phyloP scores from a whole-genome alignment of 805 yeast species.

The Saturnispora halmiae region DNA sequence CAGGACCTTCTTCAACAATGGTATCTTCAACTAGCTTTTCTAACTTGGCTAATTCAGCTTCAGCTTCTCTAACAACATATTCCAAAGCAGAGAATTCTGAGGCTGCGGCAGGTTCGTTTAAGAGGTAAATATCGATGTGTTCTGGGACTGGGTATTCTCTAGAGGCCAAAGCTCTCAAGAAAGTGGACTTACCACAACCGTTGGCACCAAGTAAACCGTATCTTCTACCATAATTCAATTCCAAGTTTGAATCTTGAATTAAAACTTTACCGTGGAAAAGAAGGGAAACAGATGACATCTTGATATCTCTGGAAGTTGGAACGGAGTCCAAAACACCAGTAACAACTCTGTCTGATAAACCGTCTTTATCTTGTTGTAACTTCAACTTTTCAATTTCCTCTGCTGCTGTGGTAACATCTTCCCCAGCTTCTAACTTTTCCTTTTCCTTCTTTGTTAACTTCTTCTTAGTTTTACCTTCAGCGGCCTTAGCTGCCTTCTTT shows the following conservation, averaged over 20 bases:
- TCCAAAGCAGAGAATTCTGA: slow-evolving; percentile 87
- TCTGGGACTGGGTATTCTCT: slow-evolving; percentile 95
- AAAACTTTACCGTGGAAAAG: slow-evolving; percentile 96
- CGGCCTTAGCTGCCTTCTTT: slow-evolving; percentile 87
- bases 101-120: slow-evolving; percentile 97
- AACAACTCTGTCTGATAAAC: slow-evolving; percentile 92
- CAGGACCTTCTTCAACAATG: slow-evolving; percentile 90
- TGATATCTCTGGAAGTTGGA: slow-evolving; percentile 86
- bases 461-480: slow-evolving; percentile 61
- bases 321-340: slow-evolving; percentile 93
- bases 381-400: slow-evolving; percentile 78
- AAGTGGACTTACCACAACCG: slow-evolving; percentile 98
- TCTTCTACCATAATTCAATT: slow-evolving; percentile 94
- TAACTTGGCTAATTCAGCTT: slow-evolving; percentile 78
- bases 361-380: slow-evolving; percentile 88
- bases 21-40: slow-evolving; percentile 87
- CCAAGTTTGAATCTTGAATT: slow-evolving; percentile 84
- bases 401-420: slow-evolving; percentile 53
- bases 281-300: slow-evolving; percentile 79
- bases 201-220: slow-evolving; percentile 97
- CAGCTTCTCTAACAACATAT: slow-evolving; percentile 96
- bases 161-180: slow-evolving; percentile 87
- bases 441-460: slow-evolving; percentile 53
- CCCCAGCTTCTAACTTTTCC: slow-evolving; percentile 34
- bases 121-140: slow-evolving; percentile 78